phyloP scores from a whole-genome alignment of 805 yeast species.

The Yarrowia sp. region DNA sequence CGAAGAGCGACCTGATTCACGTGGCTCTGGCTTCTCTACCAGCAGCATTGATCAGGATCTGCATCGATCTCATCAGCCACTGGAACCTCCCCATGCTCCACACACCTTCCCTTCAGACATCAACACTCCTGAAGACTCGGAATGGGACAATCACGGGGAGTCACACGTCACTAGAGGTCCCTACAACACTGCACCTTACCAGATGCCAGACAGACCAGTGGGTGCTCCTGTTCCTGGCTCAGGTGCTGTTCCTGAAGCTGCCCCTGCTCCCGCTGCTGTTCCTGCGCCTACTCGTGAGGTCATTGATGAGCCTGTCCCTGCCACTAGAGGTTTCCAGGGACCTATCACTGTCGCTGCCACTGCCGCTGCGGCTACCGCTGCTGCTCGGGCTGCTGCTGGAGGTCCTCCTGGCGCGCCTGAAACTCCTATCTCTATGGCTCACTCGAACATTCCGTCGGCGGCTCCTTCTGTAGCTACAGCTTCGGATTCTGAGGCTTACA shows the following conservation, averaged over 20 bases:
- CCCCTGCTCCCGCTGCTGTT: background rate
- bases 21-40: background rate
- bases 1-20: constrained; percentile 1
- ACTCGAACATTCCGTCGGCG: background rate
- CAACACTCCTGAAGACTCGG: constrained; percentile 23
- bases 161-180: constrained; percentile 17
- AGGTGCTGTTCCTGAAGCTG: background rate
- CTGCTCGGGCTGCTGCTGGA: constrained; percentile 33
- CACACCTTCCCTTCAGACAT: constrained; percentile 6
- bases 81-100: background rate
- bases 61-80: background rate
- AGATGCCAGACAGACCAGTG: constrained; percentile 3
- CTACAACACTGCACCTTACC: constrained; percentile 26
- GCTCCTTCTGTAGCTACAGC: constrained; percentile 27
- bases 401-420: constrained; percentile 25
- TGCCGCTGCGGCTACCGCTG: constrained; percentile 25
- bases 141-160: constrained; percentile 2
- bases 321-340: background rate
- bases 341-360: constrained; percentile 21
- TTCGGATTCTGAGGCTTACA: constrained; percentile 35
- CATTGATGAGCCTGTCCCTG: background rate
- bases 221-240: constrained; percentile 7
- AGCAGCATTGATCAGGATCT: constrained; percentile 5
- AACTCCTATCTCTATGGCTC: constrained; percentile 31
- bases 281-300: background rate